A percentile compares a stretch with the other conserved stretches of the same genome.
These are phyloP conservation scores for Claviceps arundinis DNA, from an alignment of 2,329 filamentous ascomycete species.

Conservation along the genomic window DNA sequence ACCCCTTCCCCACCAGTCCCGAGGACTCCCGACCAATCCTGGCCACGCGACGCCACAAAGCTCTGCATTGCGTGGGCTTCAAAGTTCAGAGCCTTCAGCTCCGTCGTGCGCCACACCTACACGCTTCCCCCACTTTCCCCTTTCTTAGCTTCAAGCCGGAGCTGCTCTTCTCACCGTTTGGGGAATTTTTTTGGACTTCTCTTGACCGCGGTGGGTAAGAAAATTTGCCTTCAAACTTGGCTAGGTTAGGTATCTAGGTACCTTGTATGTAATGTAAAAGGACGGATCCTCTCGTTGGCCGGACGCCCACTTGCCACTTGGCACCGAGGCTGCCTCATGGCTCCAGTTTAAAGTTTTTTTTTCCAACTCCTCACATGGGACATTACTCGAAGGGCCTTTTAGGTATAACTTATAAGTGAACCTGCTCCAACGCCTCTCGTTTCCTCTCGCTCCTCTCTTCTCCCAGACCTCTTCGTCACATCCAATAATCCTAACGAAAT, in stretches of 20 bases:
- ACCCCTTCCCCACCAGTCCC: background rate
- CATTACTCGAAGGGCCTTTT: background rate
- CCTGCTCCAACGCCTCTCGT: background rate
- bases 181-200: background rate
- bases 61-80: too few relatives aligned
- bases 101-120: background rate
- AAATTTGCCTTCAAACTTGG: background rate
- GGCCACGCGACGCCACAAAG: background rate
- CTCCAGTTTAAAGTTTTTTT: slow-evolving; percentile 1
- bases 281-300: slow-evolving; percentile 1
- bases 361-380: background rate
- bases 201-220: background rate
- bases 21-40: background rate
- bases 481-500: slow-evolving; percentile 4
- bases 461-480: background rate
- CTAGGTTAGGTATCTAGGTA: too few relatives aligned
- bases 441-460: background rate
- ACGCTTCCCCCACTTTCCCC: background rate
- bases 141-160: background rate
- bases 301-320: background rate
- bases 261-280: too few relatives aligned
- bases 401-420: background rate
- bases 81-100: background rate
- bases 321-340: background rate
- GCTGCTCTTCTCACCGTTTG: background rate